Base-by-base conservation (phyloP, 176 grass and related monocot genomes). In the Cocos nucifera region DNA sequence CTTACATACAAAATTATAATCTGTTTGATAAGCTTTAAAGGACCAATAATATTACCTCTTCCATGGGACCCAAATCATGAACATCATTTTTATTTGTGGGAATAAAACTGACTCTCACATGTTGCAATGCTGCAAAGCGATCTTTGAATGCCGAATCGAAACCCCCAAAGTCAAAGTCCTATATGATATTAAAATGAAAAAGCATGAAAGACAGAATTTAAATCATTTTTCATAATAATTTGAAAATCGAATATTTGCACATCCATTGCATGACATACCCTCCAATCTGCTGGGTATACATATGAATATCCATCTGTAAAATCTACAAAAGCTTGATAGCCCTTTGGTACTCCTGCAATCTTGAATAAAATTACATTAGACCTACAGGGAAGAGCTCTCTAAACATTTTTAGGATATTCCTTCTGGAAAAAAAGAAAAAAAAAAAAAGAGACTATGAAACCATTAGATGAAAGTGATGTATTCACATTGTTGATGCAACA, bases 121-220 rank as follows among this genome's bases (percentile, higher is more conserved):
- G 75, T 15, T 97, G 92, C 51, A 97, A 75, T 10, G 87, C 81
- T 17, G 83, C 50, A 61, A 82, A 84, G 15, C 70, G 64, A 63
- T 97, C 92, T 73, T 91, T 97, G 69, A 97, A 91, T 50, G 92
- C 87, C 22, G 92, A 97, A 63, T 97, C 92, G 70, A 91, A 84
- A 18, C 87, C 92, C 68, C 76, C 20, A 81, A 75, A 97, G 56
- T 97, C 87, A 64, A 97, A 97, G 79, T 97, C 87, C 92, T 97
- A 54, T n/a, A 54, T 21, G n/a, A 17, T 30, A 14, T 44, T 44
- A 44, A 8, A 35, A 35, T 0, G 8, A 9, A 35, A 23, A 35
- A 4, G 32, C 32, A 35, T 4, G 7, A 8, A 49, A 27, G 25
- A 25, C 1, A 17, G 0, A 9, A 71, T 22, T 22, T 56, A 64